Conservation (phyloP, 2,329 filamentous ascomycete genomes). For the Phyllosticta citribraziliensis region DNA sequence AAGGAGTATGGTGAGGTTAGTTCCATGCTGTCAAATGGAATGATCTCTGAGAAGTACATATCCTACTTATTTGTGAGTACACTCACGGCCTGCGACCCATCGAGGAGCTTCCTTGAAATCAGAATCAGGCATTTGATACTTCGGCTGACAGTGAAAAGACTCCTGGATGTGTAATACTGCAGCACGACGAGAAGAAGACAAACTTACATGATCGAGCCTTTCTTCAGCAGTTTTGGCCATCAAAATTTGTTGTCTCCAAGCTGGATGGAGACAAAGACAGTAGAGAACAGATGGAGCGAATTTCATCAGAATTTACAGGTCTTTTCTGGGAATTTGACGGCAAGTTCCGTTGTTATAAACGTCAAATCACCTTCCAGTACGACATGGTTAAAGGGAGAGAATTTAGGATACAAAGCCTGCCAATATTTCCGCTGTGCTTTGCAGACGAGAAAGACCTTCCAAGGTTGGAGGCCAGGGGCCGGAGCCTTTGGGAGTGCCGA, state of each 20-base stretch:
- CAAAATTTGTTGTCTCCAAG: not conserved
- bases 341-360: not conserved
- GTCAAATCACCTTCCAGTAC: not conserved
- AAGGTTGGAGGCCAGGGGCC: not conserved
- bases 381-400: not conserved
- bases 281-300: not conserved
- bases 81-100: no score
- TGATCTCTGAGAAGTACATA: not conserved
- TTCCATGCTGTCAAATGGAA: not conserved
- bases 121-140: no score
- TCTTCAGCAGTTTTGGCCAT: not conserved
- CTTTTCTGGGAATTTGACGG: not conserved
- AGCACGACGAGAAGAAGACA: not conserved
- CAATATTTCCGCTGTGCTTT: not conserved
- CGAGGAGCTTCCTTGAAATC: no score
- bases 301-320: not conserved
- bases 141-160: not conserved
- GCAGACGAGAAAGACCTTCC: not conserved
- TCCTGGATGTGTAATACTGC: not conserved
- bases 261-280: not conserved
- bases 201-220: not conserved
- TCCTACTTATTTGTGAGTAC: not conserved
- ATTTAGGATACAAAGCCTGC: not conserved
- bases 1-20: not conserved
- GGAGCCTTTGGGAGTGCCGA: not conserved